Conservation (phyloP, 2,329 filamentous ascomycete species). For the Fusarium proliferatum region DNA sequence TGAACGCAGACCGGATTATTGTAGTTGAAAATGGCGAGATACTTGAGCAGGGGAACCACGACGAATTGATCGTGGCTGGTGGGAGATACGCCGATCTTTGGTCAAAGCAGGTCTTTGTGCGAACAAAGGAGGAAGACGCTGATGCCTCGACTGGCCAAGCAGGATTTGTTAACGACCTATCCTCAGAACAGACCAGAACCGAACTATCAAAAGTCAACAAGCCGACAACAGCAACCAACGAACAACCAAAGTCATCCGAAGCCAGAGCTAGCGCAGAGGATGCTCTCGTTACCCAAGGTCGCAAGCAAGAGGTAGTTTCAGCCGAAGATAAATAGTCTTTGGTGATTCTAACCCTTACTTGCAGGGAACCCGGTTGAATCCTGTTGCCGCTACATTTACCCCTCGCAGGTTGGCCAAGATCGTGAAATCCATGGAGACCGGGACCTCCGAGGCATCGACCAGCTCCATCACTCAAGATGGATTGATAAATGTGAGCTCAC, state of each 20-base stretch:
- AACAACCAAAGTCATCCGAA: constrained; percentile 41
- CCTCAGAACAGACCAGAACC: constrained; percentile 49
- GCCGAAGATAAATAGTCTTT: constrained; percentile 43
- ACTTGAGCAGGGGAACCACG: constrained; percentile 71
- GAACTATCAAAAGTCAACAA: constrained; percentile 52
- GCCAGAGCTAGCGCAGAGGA: constrained; percentile 35
- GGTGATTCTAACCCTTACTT: constrained; percentile 56
- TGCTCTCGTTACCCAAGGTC: constrained; percentile 50
- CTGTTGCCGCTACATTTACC: constrained; percentile 66
- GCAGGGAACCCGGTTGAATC: constrained; percentile 66
- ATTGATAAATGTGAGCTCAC: constrained; percentile 13
- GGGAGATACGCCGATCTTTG: constrained; percentile 74
- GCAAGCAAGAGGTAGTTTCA: constrained; percentile 64
- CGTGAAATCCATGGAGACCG: constrained; percentile 11
- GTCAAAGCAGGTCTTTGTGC: constrained; percentile 70
- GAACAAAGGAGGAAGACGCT: constrained; percentile 56
- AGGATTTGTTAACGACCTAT: constrained; percentile 52
- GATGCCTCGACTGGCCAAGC: constrained; percentile 36
- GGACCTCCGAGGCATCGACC: constrained; percentile 27
- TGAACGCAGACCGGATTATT: constrained; percentile 75
- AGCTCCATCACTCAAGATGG: constrained; percentile 11
- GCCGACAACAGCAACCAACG: constrained; percentile 27
- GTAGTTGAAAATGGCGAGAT: constrained; percentile 72
- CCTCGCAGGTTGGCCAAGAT: constrained; percentile 51
- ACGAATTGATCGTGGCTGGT: constrained; percentile 65